Evolutionary conservation across 2,329 filamentous ascomycete genomes (phyloP).

Genomic region (Monosporascus sp.): DNA sequence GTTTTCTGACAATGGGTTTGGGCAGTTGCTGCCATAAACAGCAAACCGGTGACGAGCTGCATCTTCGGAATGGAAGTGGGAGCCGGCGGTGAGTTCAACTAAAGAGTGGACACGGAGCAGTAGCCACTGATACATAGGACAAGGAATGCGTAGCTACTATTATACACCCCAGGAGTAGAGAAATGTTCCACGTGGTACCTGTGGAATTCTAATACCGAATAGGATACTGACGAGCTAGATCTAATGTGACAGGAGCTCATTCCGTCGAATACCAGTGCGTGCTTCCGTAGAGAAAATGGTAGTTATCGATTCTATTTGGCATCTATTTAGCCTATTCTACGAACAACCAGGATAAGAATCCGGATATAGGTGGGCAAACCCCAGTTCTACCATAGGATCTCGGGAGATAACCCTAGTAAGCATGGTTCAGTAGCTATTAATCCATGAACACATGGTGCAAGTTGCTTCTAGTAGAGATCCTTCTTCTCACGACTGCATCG

Average conservation of each 20-base stretch:
- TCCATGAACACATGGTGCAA: background rate
- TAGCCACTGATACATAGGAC: no score
- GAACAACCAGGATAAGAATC: background rate
- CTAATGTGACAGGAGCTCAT: no score
- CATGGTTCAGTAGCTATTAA: background rate
- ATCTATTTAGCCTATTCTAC: background rate
- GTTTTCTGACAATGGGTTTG: slow-evolving; percentile 10
- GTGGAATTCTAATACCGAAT: no score
- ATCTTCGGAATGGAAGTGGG: background rate
- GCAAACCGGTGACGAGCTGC: background rate
- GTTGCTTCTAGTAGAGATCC: no score
- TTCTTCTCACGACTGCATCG: no score
- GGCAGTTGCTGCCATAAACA: slow-evolving; percentile 9
- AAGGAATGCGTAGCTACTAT: no score
- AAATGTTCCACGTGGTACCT: no score
- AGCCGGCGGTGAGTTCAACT: no score
- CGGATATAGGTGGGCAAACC: background rate
- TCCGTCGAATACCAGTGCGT: no score
- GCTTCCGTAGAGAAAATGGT: background rate
- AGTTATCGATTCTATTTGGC: background rate
- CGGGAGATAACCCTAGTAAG: background rate
- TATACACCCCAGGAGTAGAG: no score
- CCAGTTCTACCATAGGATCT: background rate
- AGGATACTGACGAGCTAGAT: no score
- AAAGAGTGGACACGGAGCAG: no score